A percentile compares a stretch with the other conserved stretches of the same genome.
Conservation (phyloP, 768 basidiomycete species). For the Boletus sp. region DNA sequence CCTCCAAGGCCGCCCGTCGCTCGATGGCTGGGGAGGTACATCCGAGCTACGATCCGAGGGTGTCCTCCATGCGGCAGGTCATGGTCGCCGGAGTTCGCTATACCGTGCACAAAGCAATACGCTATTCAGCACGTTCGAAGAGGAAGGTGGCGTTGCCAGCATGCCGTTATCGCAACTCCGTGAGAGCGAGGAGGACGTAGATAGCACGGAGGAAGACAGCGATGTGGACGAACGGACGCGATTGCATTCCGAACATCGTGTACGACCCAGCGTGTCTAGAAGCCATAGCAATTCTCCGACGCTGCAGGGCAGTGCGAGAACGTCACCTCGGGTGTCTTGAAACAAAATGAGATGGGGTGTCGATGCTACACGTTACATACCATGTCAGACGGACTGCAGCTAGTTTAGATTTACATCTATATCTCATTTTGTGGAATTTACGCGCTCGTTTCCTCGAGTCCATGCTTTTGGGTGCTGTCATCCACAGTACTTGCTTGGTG, state of each 20-base stretch:
- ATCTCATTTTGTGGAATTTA: slow-evolving; percentile 17
- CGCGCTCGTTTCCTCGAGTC: background rate
- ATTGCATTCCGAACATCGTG: slow-evolving; percentile 28
- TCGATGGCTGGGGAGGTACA: slow-evolving; percentile 67
- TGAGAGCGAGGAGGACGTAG: slow-evolving; percentile 64
- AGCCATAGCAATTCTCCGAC: slow-evolving; percentile 56
- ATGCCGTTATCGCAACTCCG: slow-evolving; percentile 61
- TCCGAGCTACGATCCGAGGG: slow-evolving; percentile 32
- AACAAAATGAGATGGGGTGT: background rate
- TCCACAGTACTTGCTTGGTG: background rate
- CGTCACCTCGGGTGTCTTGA: slow-evolving; percentile 21
- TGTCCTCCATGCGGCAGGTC: slow-evolving; percentile 35
- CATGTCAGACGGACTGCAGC: slow-evolving; percentile 23
- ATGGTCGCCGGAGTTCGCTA: slow-evolving; percentile 64
- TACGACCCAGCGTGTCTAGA: slow-evolving; percentile 40
- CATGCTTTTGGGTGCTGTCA: slow-evolving; percentile 11
- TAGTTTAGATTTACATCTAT: slow-evolving; percentile 30
- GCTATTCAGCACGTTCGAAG: slow-evolving; percentile 78
- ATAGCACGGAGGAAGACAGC: slow-evolving; percentile 44
- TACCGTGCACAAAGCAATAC: slow-evolving; percentile 64
- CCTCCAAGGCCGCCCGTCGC: slow-evolving; percentile 75
- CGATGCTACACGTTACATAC: slow-evolving; percentile 11
- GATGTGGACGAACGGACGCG: slow-evolving; percentile 45
- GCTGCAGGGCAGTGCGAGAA: slow-evolving; percentile 30
- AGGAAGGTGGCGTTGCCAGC: slow-evolving; percentile 19